A percentile compares a stretch with the other conserved stretches of the same genome.
phyloP scores from a whole-genome alignment of 306 rosid species.

The Acmispon strigosus region DNA sequence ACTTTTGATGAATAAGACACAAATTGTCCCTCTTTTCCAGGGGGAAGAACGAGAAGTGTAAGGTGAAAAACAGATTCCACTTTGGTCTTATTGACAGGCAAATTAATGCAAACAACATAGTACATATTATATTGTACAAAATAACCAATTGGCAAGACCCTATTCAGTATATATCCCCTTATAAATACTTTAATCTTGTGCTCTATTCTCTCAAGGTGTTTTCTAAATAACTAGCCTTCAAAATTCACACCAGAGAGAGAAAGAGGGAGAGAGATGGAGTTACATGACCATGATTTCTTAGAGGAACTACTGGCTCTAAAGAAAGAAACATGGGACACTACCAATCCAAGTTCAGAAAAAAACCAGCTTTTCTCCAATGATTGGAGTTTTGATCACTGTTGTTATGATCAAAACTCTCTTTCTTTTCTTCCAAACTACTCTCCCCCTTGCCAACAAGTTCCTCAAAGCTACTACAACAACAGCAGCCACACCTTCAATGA shows the following conservation, averaged over 20 bases:
- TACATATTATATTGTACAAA: constrained; percentile 6
- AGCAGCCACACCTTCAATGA: constrained; percentile 31
- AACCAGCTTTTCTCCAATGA: constrained; percentile 43
- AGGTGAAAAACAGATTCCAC: constrained; percentile 33
- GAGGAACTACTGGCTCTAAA: constrained; percentile 52
- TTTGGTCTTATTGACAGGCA: constrained; percentile 16
- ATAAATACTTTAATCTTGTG: constrained; percentile 39
- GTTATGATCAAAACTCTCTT: constrained; percentile 43
- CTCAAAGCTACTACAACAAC: constrained; percentile 1
- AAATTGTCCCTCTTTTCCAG: constrained; percentile 5
- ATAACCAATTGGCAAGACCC: constrained; percentile 24
- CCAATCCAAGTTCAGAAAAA: constrained; percentile 38
- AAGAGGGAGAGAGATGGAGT: constrained; percentile 39
- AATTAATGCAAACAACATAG: neutral
- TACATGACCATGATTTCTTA: constrained; percentile 49
- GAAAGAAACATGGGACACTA: constrained; percentile 45
- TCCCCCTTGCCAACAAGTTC: constrained; percentile 30
- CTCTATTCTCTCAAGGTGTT: constrained; percentile 36
- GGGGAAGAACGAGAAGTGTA: neutral
- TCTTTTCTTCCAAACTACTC: constrained; percentile 34
- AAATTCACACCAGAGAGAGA: constrained; percentile 26
- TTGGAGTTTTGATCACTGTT: constrained; percentile 33
- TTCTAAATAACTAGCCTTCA: constrained; percentile 31
- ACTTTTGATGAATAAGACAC: constrained; percentile 51
- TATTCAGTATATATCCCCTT: constrained; percentile 22